phyloP scores from a whole-genome alignment of 164 flowering plant species.

The Tinospora cordifolia region DNA sequence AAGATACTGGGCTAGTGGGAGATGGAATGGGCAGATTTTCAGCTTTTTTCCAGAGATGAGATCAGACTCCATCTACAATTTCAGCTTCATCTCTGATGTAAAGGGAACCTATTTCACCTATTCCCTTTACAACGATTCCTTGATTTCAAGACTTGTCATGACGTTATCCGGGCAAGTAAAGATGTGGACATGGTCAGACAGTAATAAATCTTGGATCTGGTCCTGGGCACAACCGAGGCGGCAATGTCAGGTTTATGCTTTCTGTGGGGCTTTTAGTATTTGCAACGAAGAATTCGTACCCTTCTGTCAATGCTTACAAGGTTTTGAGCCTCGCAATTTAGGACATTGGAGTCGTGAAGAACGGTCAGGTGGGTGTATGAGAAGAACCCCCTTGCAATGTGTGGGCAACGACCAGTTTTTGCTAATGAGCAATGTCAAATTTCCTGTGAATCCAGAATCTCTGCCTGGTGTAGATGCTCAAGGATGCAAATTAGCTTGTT shows the following conservation, averaged over 20 bases:
- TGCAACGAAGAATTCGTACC: constrained; percentile 3
- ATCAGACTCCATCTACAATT: neutral
- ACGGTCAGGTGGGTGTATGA: constrained; percentile 24
- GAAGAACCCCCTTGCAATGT: constrained; percentile 9
- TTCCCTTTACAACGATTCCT: neutral
- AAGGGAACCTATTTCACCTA: neutral
- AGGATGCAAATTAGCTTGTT: constrained; percentile 20
- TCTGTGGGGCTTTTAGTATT: constrained; percentile 14
- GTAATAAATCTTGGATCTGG: neutral
- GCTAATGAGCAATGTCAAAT: constrained; percentile 14
- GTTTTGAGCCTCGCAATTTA: constrained; percentile 6
- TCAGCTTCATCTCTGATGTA: neutral
- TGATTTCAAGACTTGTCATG: neutral
- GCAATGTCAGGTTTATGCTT: constrained; percentile 9
- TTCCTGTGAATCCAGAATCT: constrained; percentile 19
- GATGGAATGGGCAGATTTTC: neutral
- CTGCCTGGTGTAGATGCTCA: neutral
- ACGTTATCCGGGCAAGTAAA: neutral
- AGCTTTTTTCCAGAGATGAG: neutral
- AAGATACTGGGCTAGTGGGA: neutral
- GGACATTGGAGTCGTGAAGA: constrained; percentile 13
- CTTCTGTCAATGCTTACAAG: constrained; percentile 14
- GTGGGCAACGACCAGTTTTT: constrained; percentile 13
- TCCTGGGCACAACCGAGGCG: neutral
- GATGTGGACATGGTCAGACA: neutral